These are phyloP conservation scores for Zoysia japonica DNA, from an alignment of 176 grass and related monocot species.

Conservation along the genomic window DNA sequence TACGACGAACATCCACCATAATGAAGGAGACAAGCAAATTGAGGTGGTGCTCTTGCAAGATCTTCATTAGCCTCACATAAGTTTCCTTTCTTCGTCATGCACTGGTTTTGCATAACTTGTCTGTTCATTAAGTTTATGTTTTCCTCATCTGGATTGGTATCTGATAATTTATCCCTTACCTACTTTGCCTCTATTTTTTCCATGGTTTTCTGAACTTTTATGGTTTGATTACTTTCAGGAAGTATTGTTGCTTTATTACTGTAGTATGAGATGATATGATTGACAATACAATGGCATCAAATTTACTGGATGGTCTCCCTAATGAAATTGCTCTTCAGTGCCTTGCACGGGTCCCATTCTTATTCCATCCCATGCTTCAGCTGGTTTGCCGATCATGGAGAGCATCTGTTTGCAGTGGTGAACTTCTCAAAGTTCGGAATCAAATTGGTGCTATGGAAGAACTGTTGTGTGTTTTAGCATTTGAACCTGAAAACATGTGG, in stretches of 20 bases:
- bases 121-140: not conserved
- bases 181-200: not conserved
- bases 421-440: conserved; percentile 60
- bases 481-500: conserved; percentile 97
- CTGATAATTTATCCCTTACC: conserved; percentile 21
- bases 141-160: not conserved
- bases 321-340: conserved; percentile 91
- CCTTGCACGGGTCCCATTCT: conserved; percentile 85
- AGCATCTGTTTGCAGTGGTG: conserved; percentile 53
- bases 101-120: conserved; percentile 16
- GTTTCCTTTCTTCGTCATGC: not conserved
- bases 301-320: conserved; percentile 80
- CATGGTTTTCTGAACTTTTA: conserved; percentile 35
- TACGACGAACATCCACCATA: not conserved
- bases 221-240: conserved; percentile 53
- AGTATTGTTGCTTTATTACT: conserved; percentile 14
- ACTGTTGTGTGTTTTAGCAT: conserved; percentile 85
- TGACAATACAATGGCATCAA: conserved; percentile 47
- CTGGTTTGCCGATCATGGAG: conserved; percentile 82
- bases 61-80: not conserved
- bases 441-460: conserved; percentile 68
- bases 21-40: not conserved
- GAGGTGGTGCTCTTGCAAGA: conserved; percentile 3
- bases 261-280: conserved; percentile 27
- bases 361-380: conserved; percentile 72